Evolutionary conservation across 2,329 filamentous ascomycete genomes (phyloP), one percentile per base, ranked within the genome.

Genomic region (Aspergillus bombycis): DNA sequence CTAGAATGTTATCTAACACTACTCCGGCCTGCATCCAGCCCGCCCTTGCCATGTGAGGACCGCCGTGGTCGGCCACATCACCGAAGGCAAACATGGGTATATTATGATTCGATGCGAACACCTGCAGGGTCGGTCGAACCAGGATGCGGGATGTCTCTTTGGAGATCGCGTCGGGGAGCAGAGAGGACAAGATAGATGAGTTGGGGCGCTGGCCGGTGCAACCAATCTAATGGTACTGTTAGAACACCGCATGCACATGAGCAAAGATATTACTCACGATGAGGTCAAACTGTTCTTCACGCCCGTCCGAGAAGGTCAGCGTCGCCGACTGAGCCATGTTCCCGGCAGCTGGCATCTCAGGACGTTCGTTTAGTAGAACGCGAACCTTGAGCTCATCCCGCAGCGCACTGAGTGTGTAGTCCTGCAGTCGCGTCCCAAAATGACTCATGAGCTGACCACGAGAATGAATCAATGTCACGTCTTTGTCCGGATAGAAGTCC

Each of bases 401-500:
- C 36, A 45, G 7, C 41, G 19, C 41, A 19, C 19, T 19, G 16
- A n/a, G 19, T n/a, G 41, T 21, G 19, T 45, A 21, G 7, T 45
- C 41, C 16, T 45, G 41, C 19, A 45, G n/a, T 9, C 19, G 16
- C 19, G 3, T 19, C 11, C 46, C 53, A 21, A 41, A 56, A 41
- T 38, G 12, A 16, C 14, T 21, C 19, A 56, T 21, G 1, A 56
- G 34, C 34, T 23, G 30, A 11, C 4, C 32, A 8, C 53, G 30
- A 12, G 53, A 56, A 45, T 64, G 62, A 36, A 65, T 43, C 30
- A 62, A 43, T 0, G 53, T 58, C 1, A 65, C 60, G 4, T 60
- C 36, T 53, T 62, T 65, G 0, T 30, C 57, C 2, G 63, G 63
- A 34, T 58, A 61, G 23, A 53, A 52, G 26, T 53, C 45, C 43